A percentile compares a stretch with the other conserved stretches of the same genome.
These are phyloP conservation scores for Colletotrichum aenigma DNA, from an alignment of 2,329 filamentous ascomycete species.

Conservation along the genomic window DNA sequence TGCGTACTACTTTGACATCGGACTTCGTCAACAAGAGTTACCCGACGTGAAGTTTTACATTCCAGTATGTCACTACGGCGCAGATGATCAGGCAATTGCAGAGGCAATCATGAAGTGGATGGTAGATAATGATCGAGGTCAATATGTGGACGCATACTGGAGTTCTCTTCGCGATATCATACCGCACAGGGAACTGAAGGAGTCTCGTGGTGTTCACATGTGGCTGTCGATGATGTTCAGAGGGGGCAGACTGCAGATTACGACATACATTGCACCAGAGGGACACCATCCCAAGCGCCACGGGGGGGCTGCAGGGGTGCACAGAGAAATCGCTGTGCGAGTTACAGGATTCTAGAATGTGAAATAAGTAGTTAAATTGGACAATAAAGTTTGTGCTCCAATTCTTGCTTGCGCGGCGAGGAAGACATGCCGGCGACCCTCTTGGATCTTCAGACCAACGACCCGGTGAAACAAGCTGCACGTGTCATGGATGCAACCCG, in stretches of 20 bases:
- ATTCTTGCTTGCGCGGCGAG: not conserved
- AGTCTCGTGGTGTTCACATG: constrained; percentile 3
- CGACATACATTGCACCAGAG: not conserved
- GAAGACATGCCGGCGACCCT: not conserved
- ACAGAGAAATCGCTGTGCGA: not conserved
- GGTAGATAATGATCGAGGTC: not conserved
- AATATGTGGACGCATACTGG: not conserved
- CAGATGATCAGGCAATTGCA: not conserved
- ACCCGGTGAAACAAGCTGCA: not conserved
- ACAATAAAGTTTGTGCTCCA: not conserved
- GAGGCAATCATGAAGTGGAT: not conserved
- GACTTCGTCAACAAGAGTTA: not conserved
- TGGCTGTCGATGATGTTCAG: constrained; percentile 5
- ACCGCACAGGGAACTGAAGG: not conserved
- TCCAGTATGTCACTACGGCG: constrained; percentile 1
- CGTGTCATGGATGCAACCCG: not conserved
- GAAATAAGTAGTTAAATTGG: not conserved
- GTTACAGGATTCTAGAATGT: not conserved
- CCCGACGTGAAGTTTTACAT: constrained; percentile 5
- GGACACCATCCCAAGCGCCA: not conserved
- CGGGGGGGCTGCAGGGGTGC: not conserved
- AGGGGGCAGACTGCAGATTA: not conserved
- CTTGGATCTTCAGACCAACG: not conserved
- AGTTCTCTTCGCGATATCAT: not conserved
- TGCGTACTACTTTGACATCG: not conserved